Evolutionary conservation across 768 basidiomycete genomes (phyloP), one percentile per base, ranked within the genome.

Genomic region (Rhodotorula graminis): DNA sequence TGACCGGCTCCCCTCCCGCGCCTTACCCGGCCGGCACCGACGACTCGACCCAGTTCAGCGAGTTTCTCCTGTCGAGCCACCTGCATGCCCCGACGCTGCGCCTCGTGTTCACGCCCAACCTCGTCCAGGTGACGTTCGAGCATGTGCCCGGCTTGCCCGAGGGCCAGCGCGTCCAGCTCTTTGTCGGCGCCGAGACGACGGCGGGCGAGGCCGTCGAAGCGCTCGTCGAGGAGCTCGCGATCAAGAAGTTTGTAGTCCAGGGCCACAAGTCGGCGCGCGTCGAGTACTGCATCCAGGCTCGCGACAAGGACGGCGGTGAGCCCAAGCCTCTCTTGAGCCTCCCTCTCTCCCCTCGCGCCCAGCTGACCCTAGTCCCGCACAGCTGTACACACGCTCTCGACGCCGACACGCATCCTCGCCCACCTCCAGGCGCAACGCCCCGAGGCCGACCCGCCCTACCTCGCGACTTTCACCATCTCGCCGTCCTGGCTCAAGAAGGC

Each of bases 141-240:
- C 89, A 89, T 58, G 86, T 92, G 25, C 90, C 90, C 5, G 89
- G 91, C 79, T 86, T 92, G 69, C 85, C 88, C 63, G 91, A 92
- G 76, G 88, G 84, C 4, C 91, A 88, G 77, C 77, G 82, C 73
- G 87, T 88, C 83, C 87, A 84, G 64, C 74, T 86, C 53, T 93
- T 88, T 80, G 83, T 92, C 66, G 85, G 89, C 9, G 84, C 84
- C 66, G 81, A 80, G 4, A 85, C 83, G 60, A 86, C 85, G 8
- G 86, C 87, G 6, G 79, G 82, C n/a, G 85, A 88, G 56, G 82
- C 87, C 25, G 78, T 90, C 59, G 81, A 85, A 46, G 75, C 77
- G 14, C 80, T 90, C 16, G 76, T 86, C 18, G 85, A 86, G 46
- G 88, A 90, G 75, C 84, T 92, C 7, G 91, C 90, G 4, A 81